Evolutionary conservation across 2,329 filamentous ascomycete genomes (phyloP), one percentile per base, ranked within the genome.

Genomic region (Fusarium sp.): DNA sequence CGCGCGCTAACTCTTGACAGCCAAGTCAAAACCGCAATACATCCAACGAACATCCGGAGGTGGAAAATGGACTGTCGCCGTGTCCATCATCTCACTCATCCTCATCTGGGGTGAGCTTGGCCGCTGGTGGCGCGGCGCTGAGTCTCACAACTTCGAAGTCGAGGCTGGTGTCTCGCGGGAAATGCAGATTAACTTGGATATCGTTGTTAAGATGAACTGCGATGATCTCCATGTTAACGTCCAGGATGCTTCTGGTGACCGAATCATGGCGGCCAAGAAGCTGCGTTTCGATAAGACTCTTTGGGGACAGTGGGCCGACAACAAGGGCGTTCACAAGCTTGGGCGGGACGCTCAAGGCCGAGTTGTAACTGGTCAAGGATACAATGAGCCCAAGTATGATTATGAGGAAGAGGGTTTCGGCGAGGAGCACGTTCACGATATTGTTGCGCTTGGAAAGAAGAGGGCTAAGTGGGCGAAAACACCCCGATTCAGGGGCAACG

Each of bases 11-110:
- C 68, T 46, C 18, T n/a, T 14, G 10, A 20, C 77, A 97, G 95
- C 96, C 73, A 98, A 99, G 86, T 93, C 95, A 57, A 98, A 98
- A 84, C 89, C 95, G 18, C 94, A 95, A 77, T 99, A 98, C 82
- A 91, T 96, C 59, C 91, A 92, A 49, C 89, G 91, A 71, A 97
- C 94, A 32, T 88, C 92, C 40, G 92, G 92, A 76, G 97, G 96
- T 76, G 95, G 95, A 68, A 94, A 97, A 83, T 98, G 95, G 92
- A 98, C 96, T 24, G 87, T 98, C 50, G 88, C 90, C 54, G 92
- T 99, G 83, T 83, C 92, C 65, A 69, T 92, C 53, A 85, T 97
- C 69, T 96, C 93, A 69, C 79, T 90, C 68, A 78, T 94, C 68
- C 92, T 99, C 63, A 85, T 93, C 73, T 89, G 91, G 83, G 89